These are phyloP conservation scores for Blumeria hordei DNA, from an alignment of 2,329 filamentous ascomycete species.

Conservation along the genomic window DNA sequence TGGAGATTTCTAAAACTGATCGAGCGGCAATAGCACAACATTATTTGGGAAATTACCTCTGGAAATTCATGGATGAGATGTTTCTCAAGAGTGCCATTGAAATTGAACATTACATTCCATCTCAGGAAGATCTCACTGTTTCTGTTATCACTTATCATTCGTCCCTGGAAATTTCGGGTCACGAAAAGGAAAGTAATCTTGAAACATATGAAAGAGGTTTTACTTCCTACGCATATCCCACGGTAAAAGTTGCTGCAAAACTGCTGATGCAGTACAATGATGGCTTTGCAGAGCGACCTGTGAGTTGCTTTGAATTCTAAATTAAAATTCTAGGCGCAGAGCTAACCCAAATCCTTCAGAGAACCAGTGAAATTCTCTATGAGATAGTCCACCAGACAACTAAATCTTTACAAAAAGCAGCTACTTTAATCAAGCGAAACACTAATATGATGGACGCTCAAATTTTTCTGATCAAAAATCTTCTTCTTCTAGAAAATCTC, in stretches of 20 bases:
- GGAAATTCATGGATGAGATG: slow-evolving; percentile 12
- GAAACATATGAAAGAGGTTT: no score
- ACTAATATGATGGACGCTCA: slow-evolving; percentile 48
- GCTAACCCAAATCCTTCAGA: slow-evolving; percentile 3
- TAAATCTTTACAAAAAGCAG: slow-evolving; percentile 54
- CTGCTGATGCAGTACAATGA: slow-evolving; percentile 34
- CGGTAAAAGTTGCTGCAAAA: slow-evolving; percentile 32
- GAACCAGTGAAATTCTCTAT: slow-evolving; percentile 34
- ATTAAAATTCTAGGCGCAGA: no score
- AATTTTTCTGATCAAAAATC: slow-evolving; percentile 82
- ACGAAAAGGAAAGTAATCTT: no score
- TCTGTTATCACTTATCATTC: no score
- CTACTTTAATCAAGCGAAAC: slow-evolving; percentile 41
- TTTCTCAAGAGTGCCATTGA: slow-evolving; percentile 13
- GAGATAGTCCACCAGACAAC: slow-evolving; percentile 82
- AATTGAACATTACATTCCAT: slow-evolving; percentile 13
- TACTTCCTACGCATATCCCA: slow-evolving; percentile 21
- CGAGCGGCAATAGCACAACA: slow-evolving; percentile 9
- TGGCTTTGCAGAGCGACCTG: slow-evolving; percentile 13
- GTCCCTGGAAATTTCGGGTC: no score
- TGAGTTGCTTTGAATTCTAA: slow-evolving; percentile 5
- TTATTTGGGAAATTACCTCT: slow-evolving; percentile 12
- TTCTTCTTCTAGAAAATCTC: slow-evolving; percentile 86
- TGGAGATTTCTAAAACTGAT: slow-evolving; percentile 7
- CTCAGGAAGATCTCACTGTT: slow-evolving; percentile 8